Percentiles rank a stretch among this genome's conserved stretches.
Evolutionary conservation across 164 flowering plant genomes (phyloP).

Genomic region (Litsea cubeba): DNA sequence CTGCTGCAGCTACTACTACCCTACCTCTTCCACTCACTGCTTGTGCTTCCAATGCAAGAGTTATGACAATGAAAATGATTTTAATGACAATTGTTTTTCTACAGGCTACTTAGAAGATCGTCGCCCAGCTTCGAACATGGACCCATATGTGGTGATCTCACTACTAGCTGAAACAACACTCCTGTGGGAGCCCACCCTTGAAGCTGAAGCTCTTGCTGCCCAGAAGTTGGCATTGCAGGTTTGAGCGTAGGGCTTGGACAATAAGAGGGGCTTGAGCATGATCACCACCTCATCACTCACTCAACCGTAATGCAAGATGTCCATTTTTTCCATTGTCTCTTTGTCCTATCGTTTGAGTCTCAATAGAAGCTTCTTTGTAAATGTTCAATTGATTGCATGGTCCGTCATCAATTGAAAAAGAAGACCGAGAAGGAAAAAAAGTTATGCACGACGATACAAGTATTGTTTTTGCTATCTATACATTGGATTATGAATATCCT

Average conservation of each 20-base stretch:
- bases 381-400: conserved; percentile 6
- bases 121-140: conserved; percentile 99
- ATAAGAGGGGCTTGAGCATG: background rate
- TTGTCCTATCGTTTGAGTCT: background rate
- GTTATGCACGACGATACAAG: background rate
- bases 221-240: conserved; percentile 78
- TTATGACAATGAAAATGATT: background rate
- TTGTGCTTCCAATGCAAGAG: no score
- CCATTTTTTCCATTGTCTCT: background rate
- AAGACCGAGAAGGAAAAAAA: conserved; percentile 6
- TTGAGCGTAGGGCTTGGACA: conserved; percentile 14
- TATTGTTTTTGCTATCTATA: background rate
- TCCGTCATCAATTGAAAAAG: conserved; percentile 10
- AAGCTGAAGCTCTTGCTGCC: conserved; percentile 94
- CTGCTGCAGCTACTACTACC: background rate
- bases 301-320: background rate
- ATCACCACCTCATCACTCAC: background rate
- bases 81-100: background rate
- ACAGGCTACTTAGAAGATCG: conserved; percentile 95
- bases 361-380: conserved; percentile 16
- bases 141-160: conserved; percentile 81
- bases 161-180: conserved; percentile 84
- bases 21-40: no score
- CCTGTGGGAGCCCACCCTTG: conserved; percentile 88
- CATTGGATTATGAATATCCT: background rate